Conservation (phyloP, 2,329 filamentous ascomycete genomes). For the Fusarium vanettenii region DNA sequence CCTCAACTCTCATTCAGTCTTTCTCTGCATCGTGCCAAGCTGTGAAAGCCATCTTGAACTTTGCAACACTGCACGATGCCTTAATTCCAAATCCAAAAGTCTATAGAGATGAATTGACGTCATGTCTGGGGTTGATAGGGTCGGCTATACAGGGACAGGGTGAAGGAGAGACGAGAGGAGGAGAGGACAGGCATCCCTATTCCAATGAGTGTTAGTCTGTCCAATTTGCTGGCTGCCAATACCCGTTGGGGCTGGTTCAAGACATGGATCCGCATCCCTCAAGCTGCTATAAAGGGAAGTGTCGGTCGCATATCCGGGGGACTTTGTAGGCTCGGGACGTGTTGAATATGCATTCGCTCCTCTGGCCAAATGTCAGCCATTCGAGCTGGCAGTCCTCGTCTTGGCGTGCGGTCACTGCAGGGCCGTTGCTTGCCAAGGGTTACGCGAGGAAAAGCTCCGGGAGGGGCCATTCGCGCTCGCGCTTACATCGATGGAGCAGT, state of each 20-base stretch:
- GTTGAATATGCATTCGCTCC: slow-evolving; percentile 8
- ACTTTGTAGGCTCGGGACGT: background rate
- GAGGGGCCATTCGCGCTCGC: slow-evolving; percentile 2
- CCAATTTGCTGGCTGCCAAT: background rate
- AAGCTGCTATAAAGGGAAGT: background rate
- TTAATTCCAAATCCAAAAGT: background rate
- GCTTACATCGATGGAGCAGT: slow-evolving; percentile 24
- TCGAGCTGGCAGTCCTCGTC: slow-evolving; percentile 17
- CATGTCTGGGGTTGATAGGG: slow-evolving; percentile 18
- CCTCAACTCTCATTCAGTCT: background rate
- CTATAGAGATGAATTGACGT: slow-evolving; percentile 19
- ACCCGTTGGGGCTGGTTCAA: slow-evolving; percentile 1
- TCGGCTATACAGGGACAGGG: background rate
- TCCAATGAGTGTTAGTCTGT: background rate
- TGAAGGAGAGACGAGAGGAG: background rate
- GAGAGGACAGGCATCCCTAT: background rate
- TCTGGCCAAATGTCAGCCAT: slow-evolving; percentile 12
- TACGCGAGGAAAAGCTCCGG: background rate
- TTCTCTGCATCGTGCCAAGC: background rate
- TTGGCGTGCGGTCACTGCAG: slow-evolving; percentile 12
- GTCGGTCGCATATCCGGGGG: slow-evolving; percentile 17
- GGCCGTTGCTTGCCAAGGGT: background rate
- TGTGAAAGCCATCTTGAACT: background rate
- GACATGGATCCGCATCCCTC: slow-evolving; percentile 29
- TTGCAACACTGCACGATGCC: background rate